Evolutionary conservation across 1,284 basidiomycete genomes (phyloP).

Genomic region (Vanrija humicola): DNA sequence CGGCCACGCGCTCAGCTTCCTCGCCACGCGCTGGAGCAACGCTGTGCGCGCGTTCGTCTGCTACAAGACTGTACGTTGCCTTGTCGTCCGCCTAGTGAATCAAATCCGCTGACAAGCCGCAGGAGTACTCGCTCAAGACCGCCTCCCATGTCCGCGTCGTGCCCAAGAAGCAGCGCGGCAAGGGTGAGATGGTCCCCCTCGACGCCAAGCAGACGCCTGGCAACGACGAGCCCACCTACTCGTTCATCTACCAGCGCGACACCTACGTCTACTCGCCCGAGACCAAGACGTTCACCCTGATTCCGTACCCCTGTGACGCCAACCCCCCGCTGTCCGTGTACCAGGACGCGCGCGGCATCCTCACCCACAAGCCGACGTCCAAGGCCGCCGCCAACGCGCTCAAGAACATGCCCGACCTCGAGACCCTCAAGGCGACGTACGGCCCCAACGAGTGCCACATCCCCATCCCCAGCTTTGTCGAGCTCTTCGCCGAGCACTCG

Average conservation of each 20-base stretch:
- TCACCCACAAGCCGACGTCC: constrained; percentile 27
- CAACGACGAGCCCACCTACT: constrained; percentile 60
- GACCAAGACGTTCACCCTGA: constrained; percentile 65
- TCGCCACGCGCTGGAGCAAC: constrained; percentile 87
- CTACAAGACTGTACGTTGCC: constrained; percentile 47
- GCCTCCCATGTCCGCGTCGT: constrained; percentile 81
- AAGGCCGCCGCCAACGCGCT: constrained; percentile 4
- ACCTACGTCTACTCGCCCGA: constrained; percentile 69
- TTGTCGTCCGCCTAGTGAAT: constrained; percentile 31
- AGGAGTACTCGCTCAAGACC: constrained; percentile 65
- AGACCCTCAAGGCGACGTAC: constrained; percentile 59
- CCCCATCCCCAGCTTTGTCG: constrained; percentile 83
- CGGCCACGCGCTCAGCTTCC: constrained; percentile 86
- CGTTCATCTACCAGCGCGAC: constrained; percentile 94
- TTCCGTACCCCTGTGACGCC: constrained; percentile 83
- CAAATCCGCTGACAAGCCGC: neutral
- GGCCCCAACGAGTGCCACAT: constrained; percentile 93
- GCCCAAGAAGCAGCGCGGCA: constrained; percentile 80
- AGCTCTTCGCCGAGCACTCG: constrained; percentile 86
- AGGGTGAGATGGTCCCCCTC: constrained; percentile 83
- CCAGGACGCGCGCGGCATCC: constrained; percentile 56
- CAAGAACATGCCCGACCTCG: constrained; percentile 41
- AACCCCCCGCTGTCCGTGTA: constrained; percentile 70
- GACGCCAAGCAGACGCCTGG: constrained; percentile 58
- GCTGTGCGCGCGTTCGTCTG: constrained; percentile 74